Base-by-base conservation (phyloP, 2,329 filamentous ascomycete genomes). In the Aspergillus udagawae region DNA sequence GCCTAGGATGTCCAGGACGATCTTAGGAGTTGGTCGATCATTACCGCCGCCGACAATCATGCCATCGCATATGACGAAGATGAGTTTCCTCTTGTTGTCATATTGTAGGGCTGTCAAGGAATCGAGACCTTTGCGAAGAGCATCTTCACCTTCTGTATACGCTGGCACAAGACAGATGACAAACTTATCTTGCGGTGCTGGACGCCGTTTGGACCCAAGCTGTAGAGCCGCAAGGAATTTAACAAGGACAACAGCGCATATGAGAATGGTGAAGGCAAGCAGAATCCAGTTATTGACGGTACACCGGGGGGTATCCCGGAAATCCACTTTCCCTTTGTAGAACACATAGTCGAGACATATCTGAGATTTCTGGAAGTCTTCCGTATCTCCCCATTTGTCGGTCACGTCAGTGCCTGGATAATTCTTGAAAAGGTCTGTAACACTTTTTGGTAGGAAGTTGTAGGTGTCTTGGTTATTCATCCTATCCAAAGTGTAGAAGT, bases 161-260 rank as follows among this genome's bases (percentile, higher is more conserved):
- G 94, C 94, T 9, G 94, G 94, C 32, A 99, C 92, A 74, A 97
- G 92, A 75, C 94, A 97, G 64, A 99, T 97, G 66, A 99, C 92
- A 67, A 99, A 99, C 73, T 97, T 99, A 75, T 99, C 94, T 74
- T 97, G 94, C 41, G 92, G 89, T 5, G 89, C 83, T 2, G 94
- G 94, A 20, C 91, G 87, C 58, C 90, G 86, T 79, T 97, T 97
- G 4, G 92, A 92, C 49, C 93, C 92, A 59, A 99, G 90, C 69
- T 97, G 94, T 45, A 99, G 82, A 12, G 94, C 94, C 53, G 94
- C 87, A 69, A 99, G 73, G 78, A 99, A 99, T 76, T 97, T 99
- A 76, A 90, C 77, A 52, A 86, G 70, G 62, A 97, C 92, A 60
- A 97, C 90, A 1, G 82, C 60, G 70, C 89, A 91, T 54, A 99